Evolutionary conservation across 2,329 filamentous ascomycete species (phyloP).

Genomic region (Blastomyces silverae): DNA sequence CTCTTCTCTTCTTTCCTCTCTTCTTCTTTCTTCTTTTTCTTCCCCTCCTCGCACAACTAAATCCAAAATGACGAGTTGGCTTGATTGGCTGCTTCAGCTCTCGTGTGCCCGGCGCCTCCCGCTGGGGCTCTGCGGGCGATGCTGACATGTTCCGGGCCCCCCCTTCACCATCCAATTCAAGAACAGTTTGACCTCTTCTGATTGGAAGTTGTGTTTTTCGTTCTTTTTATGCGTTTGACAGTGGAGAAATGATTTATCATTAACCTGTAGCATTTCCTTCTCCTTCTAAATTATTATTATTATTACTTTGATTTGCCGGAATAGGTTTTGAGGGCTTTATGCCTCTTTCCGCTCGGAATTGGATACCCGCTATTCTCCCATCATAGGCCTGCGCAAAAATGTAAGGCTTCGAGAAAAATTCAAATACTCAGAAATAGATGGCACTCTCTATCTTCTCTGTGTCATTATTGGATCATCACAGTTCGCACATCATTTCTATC

Average conservation of each 20-base stretch:
- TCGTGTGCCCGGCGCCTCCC: conserved; percentile 45
- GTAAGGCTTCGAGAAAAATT: neutral
- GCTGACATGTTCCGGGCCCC: conserved; percentile 60
- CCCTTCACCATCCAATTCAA: conserved; percentile 54
- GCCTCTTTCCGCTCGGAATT: too few species aligned
- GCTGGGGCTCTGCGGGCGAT: conserved; percentile 48
- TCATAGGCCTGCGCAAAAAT: too few species aligned
- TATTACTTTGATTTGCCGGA: too few species aligned
- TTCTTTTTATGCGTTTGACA: neutral
- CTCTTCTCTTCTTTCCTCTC: neutral
- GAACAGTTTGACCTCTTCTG: conserved; percentile 56
- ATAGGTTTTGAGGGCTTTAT: too few species aligned
- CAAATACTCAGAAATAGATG: neutral
- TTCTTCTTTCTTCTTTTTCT: conserved; percentile 31
- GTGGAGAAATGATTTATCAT: too few species aligned
- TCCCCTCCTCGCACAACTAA: conserved; percentile 63
- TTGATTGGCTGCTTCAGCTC: conserved; percentile 49
- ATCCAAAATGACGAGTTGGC: conserved; percentile 70
- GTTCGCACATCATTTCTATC: neutral
- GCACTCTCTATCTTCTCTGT: neutral
- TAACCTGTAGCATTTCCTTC: too few species aligned
- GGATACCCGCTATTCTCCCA: too few species aligned
- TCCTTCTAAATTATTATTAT: too few species aligned
- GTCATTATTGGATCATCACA: neutral
- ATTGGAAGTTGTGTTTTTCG: conserved; percentile 42